These are phyloP conservation scores for Lentinula lateritia DNA, from an alignment of 768 basidiomycete genomes.

Conservation along the genomic window DNA sequence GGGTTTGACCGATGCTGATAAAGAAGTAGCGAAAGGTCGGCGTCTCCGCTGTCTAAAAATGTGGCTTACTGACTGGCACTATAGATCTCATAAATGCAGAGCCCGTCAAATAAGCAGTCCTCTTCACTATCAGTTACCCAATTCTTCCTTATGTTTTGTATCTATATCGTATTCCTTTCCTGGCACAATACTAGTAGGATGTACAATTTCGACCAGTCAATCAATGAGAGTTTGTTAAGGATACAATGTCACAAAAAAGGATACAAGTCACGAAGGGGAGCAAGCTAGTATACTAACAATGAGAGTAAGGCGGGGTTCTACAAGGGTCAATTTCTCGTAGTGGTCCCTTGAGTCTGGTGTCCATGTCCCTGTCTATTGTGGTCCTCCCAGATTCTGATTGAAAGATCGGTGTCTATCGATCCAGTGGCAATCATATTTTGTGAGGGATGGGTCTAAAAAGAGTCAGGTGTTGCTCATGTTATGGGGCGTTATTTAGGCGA, in stretches of 20 bases:
- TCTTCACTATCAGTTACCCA: not conserved
- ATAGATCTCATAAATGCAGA: conserved; percentile 57
- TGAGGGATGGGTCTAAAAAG: conserved; percentile 69
- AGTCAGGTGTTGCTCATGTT: not conserved
- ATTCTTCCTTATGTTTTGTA: not conserved
- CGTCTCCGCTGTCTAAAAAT: conserved; percentile 1
- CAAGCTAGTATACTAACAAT: not conserved
- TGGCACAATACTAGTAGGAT: not conserved
- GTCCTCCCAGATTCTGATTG: conserved; percentile 82
- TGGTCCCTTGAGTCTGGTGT: not conserved
- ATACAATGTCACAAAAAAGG: not conserved
- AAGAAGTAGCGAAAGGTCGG: conserved; percentile 71
- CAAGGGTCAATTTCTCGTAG: not conserved
- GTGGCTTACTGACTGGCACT: conserved; percentile 10
- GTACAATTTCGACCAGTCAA: not conserved
- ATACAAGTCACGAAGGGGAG: not conserved
- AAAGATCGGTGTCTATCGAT: conserved; percentile 77
- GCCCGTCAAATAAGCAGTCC: conserved; percentile 40
- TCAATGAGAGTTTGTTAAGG: not conserved
- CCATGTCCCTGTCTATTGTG: not conserved
- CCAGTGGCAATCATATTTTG: conserved; percentile 88
- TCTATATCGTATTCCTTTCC: not conserved
- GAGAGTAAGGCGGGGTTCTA: not conserved
- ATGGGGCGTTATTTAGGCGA: not conserved
- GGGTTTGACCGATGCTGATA: conserved; percentile 74